Base-by-base conservation (phyloP, 345 rosid genomes). In the Gossypium longicalyx region DNA sequence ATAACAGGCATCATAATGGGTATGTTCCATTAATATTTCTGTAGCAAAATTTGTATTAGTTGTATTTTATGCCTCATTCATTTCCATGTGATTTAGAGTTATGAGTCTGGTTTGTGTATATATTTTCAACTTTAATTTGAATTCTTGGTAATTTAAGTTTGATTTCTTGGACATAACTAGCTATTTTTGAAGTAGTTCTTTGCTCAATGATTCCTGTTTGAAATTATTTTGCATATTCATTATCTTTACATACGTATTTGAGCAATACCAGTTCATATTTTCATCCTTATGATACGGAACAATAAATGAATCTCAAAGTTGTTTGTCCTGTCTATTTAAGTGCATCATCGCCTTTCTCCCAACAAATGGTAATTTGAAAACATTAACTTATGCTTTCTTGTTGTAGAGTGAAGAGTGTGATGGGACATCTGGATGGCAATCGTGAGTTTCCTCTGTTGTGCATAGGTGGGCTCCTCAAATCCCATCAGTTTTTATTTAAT, bases 401-500 rank as follows among this genome's bases (percentile, higher is more conserved):
- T 52, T 82, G 78, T 93, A 94, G 92, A 22, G 80, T 94, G 74
- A 91, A 87, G 86, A 94, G 85, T 82, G 97, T 85, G 71, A 89
- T 85, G 78, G 90, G 85, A 13, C 88, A 89, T 73, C 82, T 92
- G 85, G 91, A 94, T 75, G 89, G 91, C 74, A 66, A 91, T 76
- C 87, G 85, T n/a, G n/a, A n/a, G n/a, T 92, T 89, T 83, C 95
- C 97, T 77, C 89, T 93, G 22, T 51, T 94, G 68, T 86, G 89
- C 81, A 88, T 92, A 74, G 97, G 98, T 88, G 51, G 12, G 77
- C 59, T 58, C 63, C 19, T 60, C 51, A 56, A 9, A 15, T 52
- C 41, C 25, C 57, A 19, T 62, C 16, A 11, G 19, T 34, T 25
- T 3, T 19, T 59, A 4, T 16, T 23, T 59, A 3, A 25, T 16